Conservation (phyloP, 2,329 filamentous ascomycete genomes). For the Trichoderma harzianum region DNA sequence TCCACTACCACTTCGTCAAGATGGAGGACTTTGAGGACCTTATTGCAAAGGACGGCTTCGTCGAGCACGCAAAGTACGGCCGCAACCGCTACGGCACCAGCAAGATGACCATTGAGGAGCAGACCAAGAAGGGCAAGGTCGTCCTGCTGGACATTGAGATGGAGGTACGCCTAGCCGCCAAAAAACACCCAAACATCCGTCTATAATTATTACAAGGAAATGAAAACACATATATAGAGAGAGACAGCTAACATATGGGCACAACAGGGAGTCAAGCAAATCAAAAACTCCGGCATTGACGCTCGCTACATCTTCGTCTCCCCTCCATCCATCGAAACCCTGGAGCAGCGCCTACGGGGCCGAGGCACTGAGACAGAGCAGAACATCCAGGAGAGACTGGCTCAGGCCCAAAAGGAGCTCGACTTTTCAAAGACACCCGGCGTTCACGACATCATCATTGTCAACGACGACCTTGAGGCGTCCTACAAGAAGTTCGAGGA, state of each 20-base stretch:
- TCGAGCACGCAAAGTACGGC: conserved; percentile 83
- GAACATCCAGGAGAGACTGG: conserved; percentile 63
- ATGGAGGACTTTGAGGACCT: conserved; percentile 65
- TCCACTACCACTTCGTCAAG: conserved; percentile 76
- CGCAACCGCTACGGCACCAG: conserved; percentile 86
- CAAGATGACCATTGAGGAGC: conserved; percentile 72
- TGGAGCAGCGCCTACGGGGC: conserved; percentile 72
- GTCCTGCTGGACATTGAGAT: conserved; percentile 96
- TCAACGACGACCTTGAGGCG: conserved; percentile 45
- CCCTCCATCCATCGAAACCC: conserved; percentile 69
- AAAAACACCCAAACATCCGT: not conserved
- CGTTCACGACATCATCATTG: conserved; percentile 40
- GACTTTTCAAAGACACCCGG: conserved; percentile 67
- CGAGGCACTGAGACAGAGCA: conserved; percentile 77
- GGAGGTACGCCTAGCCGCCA: conserved; percentile 59
- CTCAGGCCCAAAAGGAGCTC: conserved; percentile 71
- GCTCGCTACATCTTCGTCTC: conserved; percentile 83
- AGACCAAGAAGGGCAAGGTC: conserved; percentile 65
- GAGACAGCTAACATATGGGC: not conserved
- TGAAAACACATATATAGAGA: not conserved
- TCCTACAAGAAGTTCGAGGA: conserved; percentile 54
- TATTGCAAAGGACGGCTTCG: conserved; percentile 68
- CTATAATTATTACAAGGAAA: not conserved
- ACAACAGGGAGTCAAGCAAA: conserved; percentile 75
- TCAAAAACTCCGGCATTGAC: conserved; percentile 70